Evolutionary conservation across 1,284 basidiomycete genomes (phyloP).

Genomic region (Microbotryum intermedium): DNA sequence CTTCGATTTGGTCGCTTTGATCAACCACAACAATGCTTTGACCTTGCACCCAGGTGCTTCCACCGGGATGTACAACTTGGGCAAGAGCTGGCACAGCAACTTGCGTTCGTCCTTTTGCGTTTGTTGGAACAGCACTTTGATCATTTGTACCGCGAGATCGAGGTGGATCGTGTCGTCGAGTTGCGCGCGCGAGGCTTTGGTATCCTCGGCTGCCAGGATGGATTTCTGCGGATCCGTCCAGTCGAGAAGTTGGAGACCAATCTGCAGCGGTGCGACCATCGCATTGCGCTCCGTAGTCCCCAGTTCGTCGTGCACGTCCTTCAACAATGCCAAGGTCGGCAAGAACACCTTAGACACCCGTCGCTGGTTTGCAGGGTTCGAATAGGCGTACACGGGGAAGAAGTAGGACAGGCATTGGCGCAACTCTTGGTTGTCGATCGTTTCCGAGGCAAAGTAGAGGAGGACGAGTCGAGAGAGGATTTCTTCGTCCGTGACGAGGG

Average conservation of each 20-base stretch:
- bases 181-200: neutral
- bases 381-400: constrained; percentile 88
- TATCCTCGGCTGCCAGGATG: neutral
- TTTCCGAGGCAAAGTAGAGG: constrained; percentile 80
- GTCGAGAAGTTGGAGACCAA: constrained; percentile 75
- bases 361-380: constrained; percentile 67
- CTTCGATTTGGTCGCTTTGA: constrained; percentile 46
- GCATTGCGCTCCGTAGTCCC: constrained; percentile 57
- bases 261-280: constrained; percentile 71
- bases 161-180: constrained; percentile 54
- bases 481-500: constrained; percentile 68
- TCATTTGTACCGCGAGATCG: constrained; percentile 65
- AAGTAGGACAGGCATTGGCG: constrained; percentile 93
- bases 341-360: constrained; percentile 71
- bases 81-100: constrained; percentile 65
- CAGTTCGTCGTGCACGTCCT: constrained; percentile 59
- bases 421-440: constrained; percentile 71
- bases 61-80: constrained; percentile 66
- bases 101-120: constrained; percentile 67
- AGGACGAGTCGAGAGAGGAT: constrained; percentile 69
- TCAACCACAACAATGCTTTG: constrained; percentile 22
- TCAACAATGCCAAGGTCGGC: constrained; percentile 61
- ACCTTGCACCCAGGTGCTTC: constrained; percentile 48
- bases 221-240: constrained; percentile 86
- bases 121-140: constrained; percentile 50